Percentiles rank a stretch among this genome's conserved stretches.
Evolutionary conservation across 2,329 filamentous ascomycete genomes (phyloP).

Genomic region (Cordyceps tenuipes): DNA sequence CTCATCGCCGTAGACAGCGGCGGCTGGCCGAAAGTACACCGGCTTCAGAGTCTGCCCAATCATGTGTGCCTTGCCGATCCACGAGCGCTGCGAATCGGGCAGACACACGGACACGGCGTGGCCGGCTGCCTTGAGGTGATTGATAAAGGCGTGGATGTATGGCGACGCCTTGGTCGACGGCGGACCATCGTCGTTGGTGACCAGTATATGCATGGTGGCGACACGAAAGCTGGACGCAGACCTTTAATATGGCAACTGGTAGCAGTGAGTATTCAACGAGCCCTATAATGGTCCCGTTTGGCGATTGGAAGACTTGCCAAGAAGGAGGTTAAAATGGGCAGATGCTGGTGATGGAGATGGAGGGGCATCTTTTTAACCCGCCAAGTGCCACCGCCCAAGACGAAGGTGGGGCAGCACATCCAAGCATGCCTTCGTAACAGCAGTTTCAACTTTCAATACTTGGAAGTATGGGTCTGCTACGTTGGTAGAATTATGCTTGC

Average conservation of each 20-base stretch:
- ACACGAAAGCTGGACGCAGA: background rate
- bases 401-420: slow-evolving; percentile 5
- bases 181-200: slow-evolving; percentile 75
- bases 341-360: slow-evolving; percentile 8
- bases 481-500: background rate
- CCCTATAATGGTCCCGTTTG: background rate
- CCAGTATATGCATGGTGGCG: slow-evolving; percentile 53
- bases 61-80: slow-evolving; percentile 98
- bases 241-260: background rate
- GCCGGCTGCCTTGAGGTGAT: slow-evolving; percentile 62
- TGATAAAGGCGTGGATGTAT: slow-evolving; percentile 68
- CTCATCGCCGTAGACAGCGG: slow-evolving; percentile 31
- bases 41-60: slow-evolving; percentile 83
- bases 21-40: slow-evolving; percentile 65
- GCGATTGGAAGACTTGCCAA: background rate
- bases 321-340: background rate
- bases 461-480: background rate
- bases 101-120: slow-evolving; percentile 89
- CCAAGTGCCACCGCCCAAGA: background rate
- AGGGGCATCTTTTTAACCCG: slow-evolving; percentile 8
- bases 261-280: too few species aligned
- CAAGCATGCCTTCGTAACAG: background rate
- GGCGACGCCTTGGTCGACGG: slow-evolving; percentile 71
- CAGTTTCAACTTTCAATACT: background rate
- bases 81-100: slow-evolving; percentile 85